Evolutionary conservation across 768 basidiomycete species (phyloP).

Genomic region (Clathrus columnatus): DNA sequence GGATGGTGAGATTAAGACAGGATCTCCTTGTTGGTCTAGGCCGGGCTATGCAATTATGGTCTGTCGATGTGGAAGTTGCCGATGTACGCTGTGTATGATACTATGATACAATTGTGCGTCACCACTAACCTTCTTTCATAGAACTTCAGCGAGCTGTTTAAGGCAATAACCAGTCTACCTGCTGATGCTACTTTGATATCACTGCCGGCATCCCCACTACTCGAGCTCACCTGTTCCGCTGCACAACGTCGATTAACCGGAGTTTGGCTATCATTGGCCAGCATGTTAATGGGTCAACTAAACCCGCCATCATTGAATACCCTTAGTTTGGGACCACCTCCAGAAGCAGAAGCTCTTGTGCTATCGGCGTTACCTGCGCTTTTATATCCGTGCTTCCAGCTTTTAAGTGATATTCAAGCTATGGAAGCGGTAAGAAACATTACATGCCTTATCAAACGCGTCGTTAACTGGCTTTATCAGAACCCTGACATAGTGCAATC

Average conservation of each 20-base stretch:
- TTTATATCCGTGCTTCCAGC: conserved; percentile 45
- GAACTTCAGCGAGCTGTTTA: conserved; percentile 78
- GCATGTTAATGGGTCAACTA: conserved; percentile 73
- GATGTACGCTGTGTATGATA: conserved; percentile 45
- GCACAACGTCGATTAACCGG: conserved; percentile 55
- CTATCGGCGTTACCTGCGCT: conserved; percentile 46
- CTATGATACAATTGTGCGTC: background rate
- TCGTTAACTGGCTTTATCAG: conserved; percentile 28
- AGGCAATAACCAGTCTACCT: conserved; percentile 76
- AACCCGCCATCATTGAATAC: conserved; percentile 56
- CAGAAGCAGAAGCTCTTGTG: conserved; percentile 51
- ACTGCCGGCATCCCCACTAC: conserved; percentile 69
- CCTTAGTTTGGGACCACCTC: conserved; percentile 42
- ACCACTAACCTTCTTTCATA: conserved; percentile 20
- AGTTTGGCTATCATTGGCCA: conserved; percentile 77
- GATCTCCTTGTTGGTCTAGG: conserved; percentile 52
- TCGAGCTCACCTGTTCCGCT: conserved; percentile 70
- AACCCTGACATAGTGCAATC: conserved; percentile 89
- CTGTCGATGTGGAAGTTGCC: conserved; percentile 64
- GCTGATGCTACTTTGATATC: conserved; percentile 71
- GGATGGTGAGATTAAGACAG: conserved; percentile 57
- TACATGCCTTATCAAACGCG: background rate
- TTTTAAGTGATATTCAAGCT: conserved; percentile 46
- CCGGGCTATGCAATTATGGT: conserved; percentile 65
- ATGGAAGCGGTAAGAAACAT: conserved; percentile 56